Base-by-base conservation (phyloP, 306 rosid species). In the Alnus glutinosa region DNA sequence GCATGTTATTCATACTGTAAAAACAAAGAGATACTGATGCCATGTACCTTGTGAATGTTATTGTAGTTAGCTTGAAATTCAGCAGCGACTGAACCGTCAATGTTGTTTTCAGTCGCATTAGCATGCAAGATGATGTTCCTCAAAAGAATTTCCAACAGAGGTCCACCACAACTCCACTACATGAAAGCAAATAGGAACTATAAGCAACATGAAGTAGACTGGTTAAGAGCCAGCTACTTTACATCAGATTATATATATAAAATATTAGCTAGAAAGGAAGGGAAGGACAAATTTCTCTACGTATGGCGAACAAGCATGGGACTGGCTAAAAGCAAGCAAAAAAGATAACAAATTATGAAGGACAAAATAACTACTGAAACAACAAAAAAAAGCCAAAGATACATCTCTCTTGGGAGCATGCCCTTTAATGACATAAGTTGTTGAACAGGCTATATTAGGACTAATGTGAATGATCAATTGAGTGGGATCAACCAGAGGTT, bases 121-220 rank as follows among this genome's bases (percentile, higher is more conserved):
- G 72, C 86, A 83, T 71, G 85, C 87, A 92, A 71, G 79, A 84
- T 83, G 75, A 91, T 52, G 85, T 89, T 89, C 85, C 90, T 83
- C 71, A 90, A 70, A 52, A 92, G 87, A 83, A 91, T 73, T 70
- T 95, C 97, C 86, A 95, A 76, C 80, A 91, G 90, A 8, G 98
- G 93, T 79, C 95, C 94, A 77, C 91, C 89, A 82, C 89, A 87
- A 82, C 90, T 91, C 98, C 97, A 92, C 98, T 95, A 79, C 70
- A 80, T 67, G 55, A 80, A 84, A 68, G 42, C 55, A 36, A 52
- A 9, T 39, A 77, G 23, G 28, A 49, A 67, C 9, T 4, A 34
- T 77, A 50, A 80, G 70, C 75, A 81, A 44, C 18, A 39, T 36
- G 13, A 34, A 57, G 42, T 11, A 75, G 34, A 50, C 32, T 15